Evolutionary conservation across 176 grass and related monocot species (phyloP).

Genomic region (Poa annua): DNA sequence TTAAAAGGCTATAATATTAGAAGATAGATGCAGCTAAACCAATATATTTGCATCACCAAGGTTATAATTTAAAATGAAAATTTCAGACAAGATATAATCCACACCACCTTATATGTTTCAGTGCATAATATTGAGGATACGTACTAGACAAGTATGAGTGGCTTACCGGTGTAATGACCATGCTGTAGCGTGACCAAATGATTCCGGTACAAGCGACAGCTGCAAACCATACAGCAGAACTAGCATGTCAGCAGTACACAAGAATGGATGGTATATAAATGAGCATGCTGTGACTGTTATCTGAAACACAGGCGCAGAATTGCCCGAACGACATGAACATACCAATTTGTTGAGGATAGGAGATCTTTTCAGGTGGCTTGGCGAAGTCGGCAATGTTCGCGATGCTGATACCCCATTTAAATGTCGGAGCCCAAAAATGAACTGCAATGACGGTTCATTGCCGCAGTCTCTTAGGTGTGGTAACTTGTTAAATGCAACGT

Average conservation of each 20-base stretch:
- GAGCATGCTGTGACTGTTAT: neutral
- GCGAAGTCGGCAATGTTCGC: constrained; percentile 91
- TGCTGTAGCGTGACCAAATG: constrained; percentile 72
- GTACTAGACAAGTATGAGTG: constrained; percentile 12
- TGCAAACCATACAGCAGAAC: constrained; percentile 36
- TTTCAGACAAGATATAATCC: constrained; percentile 19
- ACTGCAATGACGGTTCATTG: constrained; percentile 46
- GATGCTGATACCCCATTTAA: constrained; percentile 98
- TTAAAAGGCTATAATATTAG: constrained; percentile 1
- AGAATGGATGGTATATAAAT: neutral
- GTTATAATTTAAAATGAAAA: neutral
- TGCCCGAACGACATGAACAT: constrained; percentile 34
- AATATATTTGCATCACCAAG: constrained; percentile 4
- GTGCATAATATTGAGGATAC: neutral
- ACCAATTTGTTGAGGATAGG: constrained; percentile 94
- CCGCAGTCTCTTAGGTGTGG: neutral
- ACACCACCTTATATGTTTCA: neutral
- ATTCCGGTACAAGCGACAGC: constrained; percentile 74
- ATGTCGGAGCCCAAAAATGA: constrained; percentile 95
- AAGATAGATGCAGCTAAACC: constrained; percentile 10
- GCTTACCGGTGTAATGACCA: constrained; percentile 72
- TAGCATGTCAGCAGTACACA: constrained; percentile 2
- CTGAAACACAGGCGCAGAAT: neutral
- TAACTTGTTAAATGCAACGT: constrained; percentile 18
- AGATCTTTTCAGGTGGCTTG: constrained; percentile 90